phyloP scores from a whole-genome alignment of 257 asterid species.

The Nicotiana benthamiana region DNA sequence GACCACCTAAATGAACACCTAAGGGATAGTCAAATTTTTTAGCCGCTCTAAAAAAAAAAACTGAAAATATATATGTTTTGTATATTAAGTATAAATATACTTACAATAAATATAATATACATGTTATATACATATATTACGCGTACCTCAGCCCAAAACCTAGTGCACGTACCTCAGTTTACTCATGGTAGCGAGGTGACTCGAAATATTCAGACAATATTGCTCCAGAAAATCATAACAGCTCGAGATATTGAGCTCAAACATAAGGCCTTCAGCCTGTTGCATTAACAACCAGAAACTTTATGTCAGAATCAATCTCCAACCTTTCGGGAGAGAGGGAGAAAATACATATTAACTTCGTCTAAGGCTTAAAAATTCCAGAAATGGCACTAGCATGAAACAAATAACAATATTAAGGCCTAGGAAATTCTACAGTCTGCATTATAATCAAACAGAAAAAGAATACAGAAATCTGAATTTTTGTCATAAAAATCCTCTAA shows the following conservation, averaged over 20 bases:
- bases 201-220: conserved; percentile 33
- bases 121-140: no score
- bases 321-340: no score
- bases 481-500: no score
- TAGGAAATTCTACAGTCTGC: not conserved
- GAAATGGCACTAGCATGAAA: not conserved
- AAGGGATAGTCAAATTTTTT: no score
- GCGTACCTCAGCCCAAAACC: no score
- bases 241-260: conserved; percentile 44
- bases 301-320: not conserved
- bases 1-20: not conserved
- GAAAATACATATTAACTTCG: no score
- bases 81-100: no score
- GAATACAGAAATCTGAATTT: not conserved
- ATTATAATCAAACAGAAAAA: not conserved
- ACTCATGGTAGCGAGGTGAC: conserved; percentile 43
- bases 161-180: conserved; percentile 40
- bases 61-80: no score
- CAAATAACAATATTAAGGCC: not conserved
- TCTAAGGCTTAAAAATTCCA: not conserved
- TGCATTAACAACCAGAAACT: not conserved
- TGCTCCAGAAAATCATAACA: conserved; percentile 62
- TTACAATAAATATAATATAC: no score
- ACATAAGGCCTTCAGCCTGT: conserved; percentile 61
- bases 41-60: no score